phyloP scores from a whole-genome alignment of 352 stramenopile species.

The Elongisporangium undulatum region DNA sequence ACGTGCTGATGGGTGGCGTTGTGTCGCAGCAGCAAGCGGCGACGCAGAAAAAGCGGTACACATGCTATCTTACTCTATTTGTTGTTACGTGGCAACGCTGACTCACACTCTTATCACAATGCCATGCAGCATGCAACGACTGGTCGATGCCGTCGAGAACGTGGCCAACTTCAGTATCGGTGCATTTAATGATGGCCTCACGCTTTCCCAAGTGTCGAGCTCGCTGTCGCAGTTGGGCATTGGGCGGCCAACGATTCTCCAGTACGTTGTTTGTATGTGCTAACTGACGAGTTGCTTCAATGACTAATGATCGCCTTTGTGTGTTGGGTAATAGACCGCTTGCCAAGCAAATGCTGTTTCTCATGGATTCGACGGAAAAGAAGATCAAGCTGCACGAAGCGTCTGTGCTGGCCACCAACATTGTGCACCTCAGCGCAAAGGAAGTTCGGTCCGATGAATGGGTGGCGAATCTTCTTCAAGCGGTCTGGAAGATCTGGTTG shows the following conservation, averaged over 20 bases:
- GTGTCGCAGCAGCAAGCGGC: conserved; percentile 2
- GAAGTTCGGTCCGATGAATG: conserved; percentile 43
- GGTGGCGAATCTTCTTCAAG: conserved; percentile 39
- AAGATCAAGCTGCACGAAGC: conserved; percentile 37
- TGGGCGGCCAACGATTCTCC: conserved; percentile 45
- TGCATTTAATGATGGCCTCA: conserved; percentile 36
- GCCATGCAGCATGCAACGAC: background rate
- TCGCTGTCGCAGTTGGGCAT: conserved; percentile 53
- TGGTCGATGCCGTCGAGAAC: conserved; percentile 58
- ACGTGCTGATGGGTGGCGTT: conserved; percentile 17
- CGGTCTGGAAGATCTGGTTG: conserved; percentile 29
- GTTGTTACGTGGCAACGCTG: too few relatives aligned
- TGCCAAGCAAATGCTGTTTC: conserved; percentile 36
- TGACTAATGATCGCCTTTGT: background rate
- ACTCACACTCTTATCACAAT: too few relatives aligned
- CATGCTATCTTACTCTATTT: too few relatives aligned
- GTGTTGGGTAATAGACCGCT: conserved; percentile 29
- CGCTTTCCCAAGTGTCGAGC: conserved; percentile 36
- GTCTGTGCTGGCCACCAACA: conserved; percentile 40
- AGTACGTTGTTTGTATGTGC: conserved; percentile 22
- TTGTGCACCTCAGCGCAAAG: conserved; percentile 45
- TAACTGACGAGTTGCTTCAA: background rate
- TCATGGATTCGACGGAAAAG: conserved; percentile 19
- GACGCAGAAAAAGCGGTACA: conserved; percentile 42
- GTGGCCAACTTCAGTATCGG: conserved; percentile 63